Base-by-base conservation (phyloP, 139 green algal genomes). In the Chlorella sp. region DNA sequence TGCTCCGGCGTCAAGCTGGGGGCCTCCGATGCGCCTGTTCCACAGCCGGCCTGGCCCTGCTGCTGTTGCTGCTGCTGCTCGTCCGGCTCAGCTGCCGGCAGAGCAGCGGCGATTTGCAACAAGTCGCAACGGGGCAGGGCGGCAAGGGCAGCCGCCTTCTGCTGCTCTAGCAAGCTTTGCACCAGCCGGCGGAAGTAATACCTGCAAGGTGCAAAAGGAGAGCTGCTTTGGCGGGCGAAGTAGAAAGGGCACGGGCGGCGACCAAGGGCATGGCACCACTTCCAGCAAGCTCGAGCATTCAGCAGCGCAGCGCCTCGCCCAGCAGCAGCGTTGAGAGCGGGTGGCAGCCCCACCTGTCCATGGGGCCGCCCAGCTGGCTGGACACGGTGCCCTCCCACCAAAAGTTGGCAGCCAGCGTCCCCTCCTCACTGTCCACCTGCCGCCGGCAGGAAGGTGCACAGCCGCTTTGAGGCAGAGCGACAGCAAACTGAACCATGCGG, bases 371-470 rank as follows among this genome's bases (percentile, higher is more conserved):
- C 56, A 92, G 40, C 13, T 54, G 44, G 11, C 40, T 0, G 3
- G 80, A 77, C 1, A 88, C 75, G 0, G 73, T 14, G 0, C 90
- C 92, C 22, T 84, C 70, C 94, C 94, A 97, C 94, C 94, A 97
- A 82, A 93, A 94, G 86, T 97, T 97, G 54, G 96, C 89, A 1
- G 94, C 94, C 34, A 96, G 90, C 5, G 92, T 95, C 62, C 62
- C 76, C 36, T 36, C 60, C 0, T 28, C 36, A 85, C 88, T 90
- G 68, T 88, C 80, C 30, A 99, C 95, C 77, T 83, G 58, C n/a
- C n/a, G n/a, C n/a, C 58, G 34, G 38, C 22, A 83, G 13, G 40
- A 1, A 58, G 40, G 1, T 7, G 24, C 51, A 60, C 11, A 11
- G 11, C n/a, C n/a, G n/a, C n/a, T n/a, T n/a, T n/a, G n/a, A n/a